phyloP scores from a whole-genome alignment of 306 rosid genomes.

The Fragaria vesca region DNA sequence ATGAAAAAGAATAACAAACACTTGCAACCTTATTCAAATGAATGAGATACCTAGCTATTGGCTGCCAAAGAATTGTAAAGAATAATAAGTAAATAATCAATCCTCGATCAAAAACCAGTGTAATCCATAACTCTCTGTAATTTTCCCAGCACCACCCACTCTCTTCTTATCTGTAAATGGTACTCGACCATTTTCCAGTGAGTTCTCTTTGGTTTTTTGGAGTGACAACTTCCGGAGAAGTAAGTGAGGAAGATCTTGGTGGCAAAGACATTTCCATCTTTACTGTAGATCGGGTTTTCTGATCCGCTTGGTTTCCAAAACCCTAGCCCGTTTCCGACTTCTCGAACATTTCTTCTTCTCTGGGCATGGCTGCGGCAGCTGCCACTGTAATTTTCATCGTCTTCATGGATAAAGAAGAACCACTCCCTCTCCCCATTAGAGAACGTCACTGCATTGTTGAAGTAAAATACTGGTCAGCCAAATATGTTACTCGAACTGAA shows the following conservation, averaged over 20 bases:
- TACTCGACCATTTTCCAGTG: conserved; percentile 24
- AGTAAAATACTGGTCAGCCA: not conserved
- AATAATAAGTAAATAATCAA: not conserved
- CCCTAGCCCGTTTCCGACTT: conserved; percentile 20
- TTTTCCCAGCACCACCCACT: conserved; percentile 1
- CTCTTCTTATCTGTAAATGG: not conserved
- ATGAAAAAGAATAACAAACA: not conserved
- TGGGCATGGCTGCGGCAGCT: not conserved
- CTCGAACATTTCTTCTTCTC: conserved; percentile 7
- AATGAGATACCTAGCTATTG: not conserved
- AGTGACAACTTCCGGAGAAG: conserved; percentile 4
- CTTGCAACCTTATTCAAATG: not conserved
- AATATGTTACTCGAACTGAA: not conserved
- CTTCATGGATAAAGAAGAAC: conserved; percentile 17
- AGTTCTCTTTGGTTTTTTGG: not conserved
- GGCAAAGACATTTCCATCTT: conserved; percentile 5
- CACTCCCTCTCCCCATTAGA: conserved; percentile 21
- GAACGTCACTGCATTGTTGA: conserved; percentile 13
- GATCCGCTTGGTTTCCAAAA: conserved; percentile 17
- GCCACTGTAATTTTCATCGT: not conserved
- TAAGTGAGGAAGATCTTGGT: conserved; percentile 15
- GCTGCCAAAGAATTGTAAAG: not conserved
- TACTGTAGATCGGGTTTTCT: conserved; percentile 6
- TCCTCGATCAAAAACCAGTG: conserved; percentile 5
- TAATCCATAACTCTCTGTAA: conserved; percentile 7